phyloP scores from a whole-genome alignment of 805 yeast genomes.

The Wickerhamiella azymoides region DNA sequence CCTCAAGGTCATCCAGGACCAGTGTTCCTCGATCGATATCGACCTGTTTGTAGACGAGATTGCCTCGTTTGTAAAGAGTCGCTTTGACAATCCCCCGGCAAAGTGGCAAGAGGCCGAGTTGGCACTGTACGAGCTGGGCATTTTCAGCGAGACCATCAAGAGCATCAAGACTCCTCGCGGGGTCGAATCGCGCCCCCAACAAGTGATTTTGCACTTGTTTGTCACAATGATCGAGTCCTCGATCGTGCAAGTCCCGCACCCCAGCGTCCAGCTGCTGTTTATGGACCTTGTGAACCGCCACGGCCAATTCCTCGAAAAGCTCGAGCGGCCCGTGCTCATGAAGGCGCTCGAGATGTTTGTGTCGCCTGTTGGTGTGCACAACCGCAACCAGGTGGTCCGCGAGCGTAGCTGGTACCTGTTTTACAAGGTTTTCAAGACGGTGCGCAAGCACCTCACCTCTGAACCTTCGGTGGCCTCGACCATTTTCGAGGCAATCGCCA shows the following conservation, averaged over 20 bases:
- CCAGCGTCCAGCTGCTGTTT: constrained; percentile 65
- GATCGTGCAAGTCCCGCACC: constrained; percentile 36
- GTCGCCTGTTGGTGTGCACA: constrained; percentile 70
- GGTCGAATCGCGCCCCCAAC: constrained; percentile 44
- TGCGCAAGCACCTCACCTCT: constrained; percentile 46
- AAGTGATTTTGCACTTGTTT: constrained; percentile 50
- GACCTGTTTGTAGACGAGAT: constrained; percentile 47
- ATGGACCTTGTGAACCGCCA: constrained; percentile 80
- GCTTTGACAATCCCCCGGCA: constrained; percentile 15
- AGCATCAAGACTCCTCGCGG: constrained; percentile 49
- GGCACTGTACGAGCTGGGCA: constrained; percentile 70
- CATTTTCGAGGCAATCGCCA: constrained; percentile 45
- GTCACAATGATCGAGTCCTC: constrained; percentile 14
- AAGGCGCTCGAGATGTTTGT: constrained; percentile 60
- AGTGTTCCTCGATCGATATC: constrained; percentile 49
- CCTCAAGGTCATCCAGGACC: constrained; percentile 71
- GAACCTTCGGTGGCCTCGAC: constrained; percentile 34
- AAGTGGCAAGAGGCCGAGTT: constrained; percentile 77
- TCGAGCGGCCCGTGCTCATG: constrained; percentile 30
- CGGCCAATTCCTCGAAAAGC: constrained; percentile 40
- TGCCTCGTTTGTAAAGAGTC: constrained; percentile 41
- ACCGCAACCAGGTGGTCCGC: constrained; percentile 56
- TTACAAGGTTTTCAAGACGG: constrained; percentile 63
- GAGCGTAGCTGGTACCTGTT: constrained; percentile 84
- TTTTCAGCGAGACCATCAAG: constrained; percentile 65